Evolutionary conservation across 2,329 filamentous ascomycete genomes (phyloP).

Genomic region (Cladosporium halotolerans): DNA sequence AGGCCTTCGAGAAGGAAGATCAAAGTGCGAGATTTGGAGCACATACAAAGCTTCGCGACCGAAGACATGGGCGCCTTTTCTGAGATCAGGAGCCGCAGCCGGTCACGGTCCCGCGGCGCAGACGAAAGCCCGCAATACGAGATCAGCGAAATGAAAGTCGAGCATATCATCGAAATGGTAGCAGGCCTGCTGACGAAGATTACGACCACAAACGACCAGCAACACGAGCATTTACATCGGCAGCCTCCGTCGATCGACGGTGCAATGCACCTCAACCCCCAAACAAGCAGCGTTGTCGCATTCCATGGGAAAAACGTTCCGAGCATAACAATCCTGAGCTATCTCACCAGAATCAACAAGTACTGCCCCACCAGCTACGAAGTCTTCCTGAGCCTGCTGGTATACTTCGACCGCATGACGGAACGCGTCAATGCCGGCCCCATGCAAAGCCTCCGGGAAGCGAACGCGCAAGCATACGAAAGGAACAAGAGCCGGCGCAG

Average conservation of each 20-base stretch:
- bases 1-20: conserved; percentile 53
- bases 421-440: conserved; percentile 84
- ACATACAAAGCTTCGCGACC: conserved; percentile 81
- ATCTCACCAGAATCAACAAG: conserved; percentile 92
- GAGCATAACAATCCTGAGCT: conserved; percentile 93
- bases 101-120: conserved; percentile 37
- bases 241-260: conserved; percentile 55
- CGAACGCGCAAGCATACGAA: conserved; percentile 44
- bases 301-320: conserved; percentile 98
- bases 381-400: conserved; percentile 87
- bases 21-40: conserved; percentile 78
- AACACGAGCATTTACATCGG: conserved; percentile 85
- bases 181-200: conserved; percentile 94
- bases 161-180: conserved; percentile 98
- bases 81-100: conserved; percentile 37
- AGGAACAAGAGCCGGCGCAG: conserved; percentile 16
- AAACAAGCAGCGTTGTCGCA: conserved; percentile 72
- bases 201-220: conserved; percentile 88
- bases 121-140: conserved; percentile 67
- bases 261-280: conserved; percentile 52
- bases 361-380: conserved; percentile 98
- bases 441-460: conserved; percentile 55
- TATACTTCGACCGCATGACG: conserved; percentile 99
- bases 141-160: conserved; percentile 94
- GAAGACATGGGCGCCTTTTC: conserved; percentile 62